phyloP scores from a whole-genome alignment of 768 basidiomycete genomes.

The Vararia minispora region DNA sequence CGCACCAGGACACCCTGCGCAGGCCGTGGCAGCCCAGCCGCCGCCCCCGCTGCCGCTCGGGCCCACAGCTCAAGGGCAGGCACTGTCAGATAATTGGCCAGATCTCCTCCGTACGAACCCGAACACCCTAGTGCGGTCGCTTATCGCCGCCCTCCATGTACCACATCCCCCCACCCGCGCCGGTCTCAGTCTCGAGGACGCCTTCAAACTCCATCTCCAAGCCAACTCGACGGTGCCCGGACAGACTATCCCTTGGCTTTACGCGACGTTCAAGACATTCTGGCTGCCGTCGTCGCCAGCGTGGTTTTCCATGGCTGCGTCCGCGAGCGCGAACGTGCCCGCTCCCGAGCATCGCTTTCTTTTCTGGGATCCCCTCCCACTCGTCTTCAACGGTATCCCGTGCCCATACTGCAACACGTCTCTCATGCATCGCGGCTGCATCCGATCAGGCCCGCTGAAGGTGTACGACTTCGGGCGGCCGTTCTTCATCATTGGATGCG shows the following conservation, averaged over 20 bases:
- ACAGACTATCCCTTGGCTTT: slow-evolving; percentile 52
- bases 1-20: slow-evolving; percentile 3
- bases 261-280: slow-evolving; percentile 72
- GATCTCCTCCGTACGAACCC: slow-evolving; percentile 45
- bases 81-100: slow-evolving; percentile 53
- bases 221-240: slow-evolving; percentile 41
- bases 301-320: slow-evolving; percentile 68
- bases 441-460: slow-evolving; percentile 64
- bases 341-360: slow-evolving; percentile 69
- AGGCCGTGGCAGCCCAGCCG: slow-evolving; percentile 8
- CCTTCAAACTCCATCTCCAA: slow-evolving; percentile 66
- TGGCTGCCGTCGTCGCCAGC: slow-evolving; percentile 75
- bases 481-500: slow-evolving; percentile 80
- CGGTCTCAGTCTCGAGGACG: slow-evolving; percentile 61
- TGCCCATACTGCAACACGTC: slow-evolving; percentile 56
- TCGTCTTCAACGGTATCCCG: slow-evolving; percentile 72
- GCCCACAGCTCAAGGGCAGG: slow-evolving; percentile 35
- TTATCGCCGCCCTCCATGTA: slow-evolving; percentile 46
- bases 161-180: slow-evolving; percentile 52
- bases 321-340: slow-evolving; percentile 53
- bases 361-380: slow-evolving; percentile 81
- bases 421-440: slow-evolving; percentile 58
- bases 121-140: slow-evolving; percentile 42
- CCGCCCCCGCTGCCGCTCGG: slow-evolving; percentile 15
- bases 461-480: slow-evolving; percentile 72